Conservation (phyloP, 2,329 filamentous ascomycete species). For the Aspergillus ruber region DNA sequence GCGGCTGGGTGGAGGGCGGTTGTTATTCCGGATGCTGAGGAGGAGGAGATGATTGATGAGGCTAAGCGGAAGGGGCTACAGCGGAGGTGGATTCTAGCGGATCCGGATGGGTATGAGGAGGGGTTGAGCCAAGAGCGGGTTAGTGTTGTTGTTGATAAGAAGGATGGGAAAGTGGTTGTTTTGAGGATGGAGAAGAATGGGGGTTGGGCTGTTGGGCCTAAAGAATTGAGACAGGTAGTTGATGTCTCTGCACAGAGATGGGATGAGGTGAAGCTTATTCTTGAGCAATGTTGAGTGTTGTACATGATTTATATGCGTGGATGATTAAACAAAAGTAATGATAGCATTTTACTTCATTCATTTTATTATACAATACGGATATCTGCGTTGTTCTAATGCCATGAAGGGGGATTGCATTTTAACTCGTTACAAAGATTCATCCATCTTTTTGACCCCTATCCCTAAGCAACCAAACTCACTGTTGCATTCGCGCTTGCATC, state of each 20-base stretch:
- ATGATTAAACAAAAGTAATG: conserved; percentile 8
- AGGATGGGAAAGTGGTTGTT: conserved; percentile 47
- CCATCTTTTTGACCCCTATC: neutral
- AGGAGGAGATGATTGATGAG: conserved; percentile 38
- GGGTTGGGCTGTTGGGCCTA: conserved; percentile 61
- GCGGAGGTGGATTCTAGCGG: conserved; percentile 66
- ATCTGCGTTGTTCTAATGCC: neutral
- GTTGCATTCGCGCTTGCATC: neutral
- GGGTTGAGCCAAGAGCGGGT: conserved; percentile 73
- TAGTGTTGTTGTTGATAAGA: conserved; percentile 68
- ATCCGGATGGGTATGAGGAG: conserved; percentile 89
- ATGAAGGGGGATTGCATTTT: neutral
- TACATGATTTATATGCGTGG: neutral
- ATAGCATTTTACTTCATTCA: conserved; percentile 17
- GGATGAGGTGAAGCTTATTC: conserved; percentile 48
- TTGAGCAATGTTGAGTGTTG: conserved; percentile 25
- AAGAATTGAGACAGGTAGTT: conserved; percentile 56
- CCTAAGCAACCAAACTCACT: too few species aligned
- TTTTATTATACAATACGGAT: neutral
- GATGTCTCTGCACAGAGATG: conserved; percentile 59
- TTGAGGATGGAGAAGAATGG: conserved; percentile 77
- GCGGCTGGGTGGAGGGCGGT: conserved; percentile 33
- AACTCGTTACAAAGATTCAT: neutral
- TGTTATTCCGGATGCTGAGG: conserved; percentile 27
- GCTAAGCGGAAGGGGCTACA: conserved; percentile 30